Percentiles rank a stretch among this genome's conserved stretches.
These are phyloP conservation scores for Termitomyces sp. DNA, from an alignment of 768 basidiomycete species.

Conservation along the genomic window DNA sequence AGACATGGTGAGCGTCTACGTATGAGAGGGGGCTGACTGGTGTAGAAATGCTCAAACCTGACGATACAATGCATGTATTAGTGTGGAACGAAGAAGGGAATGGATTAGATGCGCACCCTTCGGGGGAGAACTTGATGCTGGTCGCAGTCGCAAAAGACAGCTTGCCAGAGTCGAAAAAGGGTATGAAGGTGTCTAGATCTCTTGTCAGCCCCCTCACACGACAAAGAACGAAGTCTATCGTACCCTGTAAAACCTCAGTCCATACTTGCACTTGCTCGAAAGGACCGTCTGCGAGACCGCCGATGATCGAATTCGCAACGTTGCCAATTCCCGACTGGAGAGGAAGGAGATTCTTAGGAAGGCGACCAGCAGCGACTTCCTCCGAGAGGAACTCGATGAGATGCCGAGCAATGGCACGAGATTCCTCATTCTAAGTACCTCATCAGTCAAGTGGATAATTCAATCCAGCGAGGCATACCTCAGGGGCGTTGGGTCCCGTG, in stretches of 20 bases:
- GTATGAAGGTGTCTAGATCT: conserved; percentile 34
- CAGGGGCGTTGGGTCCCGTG: conserved; percentile 37
- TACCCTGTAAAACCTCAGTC: conserved; percentile 43
- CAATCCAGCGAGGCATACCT: conserved; percentile 20
- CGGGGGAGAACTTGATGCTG: conserved; percentile 39
- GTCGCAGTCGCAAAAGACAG: conserved; percentile 42
- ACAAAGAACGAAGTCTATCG: background rate
- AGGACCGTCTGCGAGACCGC: conserved; percentile 40
- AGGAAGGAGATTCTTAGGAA: conserved; percentile 36
- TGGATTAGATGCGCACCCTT: conserved; percentile 23
- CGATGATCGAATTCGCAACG: conserved; percentile 45
- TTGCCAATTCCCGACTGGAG: conserved; percentile 45
- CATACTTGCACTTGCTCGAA: conserved; percentile 45
- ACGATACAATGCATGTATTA: background rate
- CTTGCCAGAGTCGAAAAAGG: conserved; percentile 43
- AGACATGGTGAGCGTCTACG: background rate
- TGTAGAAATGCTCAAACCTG: conserved; percentile 42
- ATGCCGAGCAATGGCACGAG: conserved; percentile 35
- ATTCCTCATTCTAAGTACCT: conserved; percentile 28
- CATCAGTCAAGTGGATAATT: background rate
- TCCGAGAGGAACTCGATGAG: conserved; percentile 37
- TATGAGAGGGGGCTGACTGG: conserved; percentile 20
- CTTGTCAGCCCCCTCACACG: background rate
- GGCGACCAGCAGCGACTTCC: conserved; percentile 34
- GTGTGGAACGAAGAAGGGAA: background rate